phyloP scores from a whole-genome alignment of 106 monocot species.

The Allium sativum region DNA sequence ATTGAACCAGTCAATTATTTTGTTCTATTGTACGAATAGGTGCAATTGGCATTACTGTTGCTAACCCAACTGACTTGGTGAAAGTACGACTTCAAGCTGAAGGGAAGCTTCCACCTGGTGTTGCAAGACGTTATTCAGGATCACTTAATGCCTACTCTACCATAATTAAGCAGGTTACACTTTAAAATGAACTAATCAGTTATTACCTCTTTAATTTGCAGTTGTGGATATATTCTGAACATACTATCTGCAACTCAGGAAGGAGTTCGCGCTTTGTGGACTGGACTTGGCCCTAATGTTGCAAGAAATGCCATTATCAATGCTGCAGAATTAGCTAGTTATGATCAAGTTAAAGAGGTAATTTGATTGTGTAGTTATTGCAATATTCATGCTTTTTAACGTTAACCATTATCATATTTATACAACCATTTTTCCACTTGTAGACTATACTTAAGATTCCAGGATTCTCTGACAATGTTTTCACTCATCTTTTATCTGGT shows the following conservation, averaged over 20 bases:
- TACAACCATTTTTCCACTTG: neutral
- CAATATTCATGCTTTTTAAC: neutral
- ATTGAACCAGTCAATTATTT: neutral
- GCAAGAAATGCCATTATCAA: slow-evolving; percentile 98
- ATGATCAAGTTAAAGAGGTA: slow-evolving; percentile 98
- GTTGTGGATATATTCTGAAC: neutral
- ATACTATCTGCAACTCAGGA: slow-evolving; percentile 35
- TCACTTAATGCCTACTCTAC: slow-evolving; percentile 90
- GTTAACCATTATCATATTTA: neutral
- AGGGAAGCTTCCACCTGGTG: slow-evolving; percentile 86
- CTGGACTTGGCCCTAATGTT: slow-evolving; percentile 90
- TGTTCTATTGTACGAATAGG: slow-evolving; percentile 17
- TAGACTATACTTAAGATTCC: slow-evolving; percentile 83
- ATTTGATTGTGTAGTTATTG: neutral
- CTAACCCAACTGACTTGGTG: slow-evolving; percentile 97
- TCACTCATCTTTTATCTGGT: slow-evolving; percentile 91
- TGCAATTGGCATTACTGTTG: slow-evolving; percentile 73
- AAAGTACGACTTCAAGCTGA: slow-evolving; percentile 97
- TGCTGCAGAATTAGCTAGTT: slow-evolving; percentile 95
- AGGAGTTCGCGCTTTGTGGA: slow-evolving; percentile 80
- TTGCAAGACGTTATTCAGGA: slow-evolving; percentile 77
- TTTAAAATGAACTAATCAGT: slow-evolving; percentile 2
- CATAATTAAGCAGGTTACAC: slow-evolving; percentile 60
- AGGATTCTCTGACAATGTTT: slow-evolving; percentile 74
- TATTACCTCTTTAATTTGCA: neutral